These are phyloP conservation scores for Glycyrrhiza uralensis DNA, from an alignment of 306 rosid genomes.

Conservation along the genomic window DNA sequence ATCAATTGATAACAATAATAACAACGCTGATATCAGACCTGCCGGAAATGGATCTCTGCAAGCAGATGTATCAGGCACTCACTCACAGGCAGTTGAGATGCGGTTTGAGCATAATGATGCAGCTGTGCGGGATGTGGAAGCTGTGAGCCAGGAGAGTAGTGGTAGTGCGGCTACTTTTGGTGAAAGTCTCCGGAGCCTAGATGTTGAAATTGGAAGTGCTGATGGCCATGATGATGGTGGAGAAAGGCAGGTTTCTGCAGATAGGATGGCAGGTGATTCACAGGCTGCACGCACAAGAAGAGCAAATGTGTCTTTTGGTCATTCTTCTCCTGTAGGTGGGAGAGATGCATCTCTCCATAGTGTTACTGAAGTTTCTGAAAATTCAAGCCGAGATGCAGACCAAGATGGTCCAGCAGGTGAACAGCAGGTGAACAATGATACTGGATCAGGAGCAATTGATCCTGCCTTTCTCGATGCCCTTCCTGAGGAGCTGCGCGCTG, in stretches of 20 bases:
- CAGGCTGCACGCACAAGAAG: constrained; percentile 79
- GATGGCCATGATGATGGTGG: constrained; percentile 96
- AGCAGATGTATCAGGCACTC: constrained; percentile 45
- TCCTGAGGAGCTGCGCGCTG: constrained; percentile 95
- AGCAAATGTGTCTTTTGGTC: constrained; percentile 54
- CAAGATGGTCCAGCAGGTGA: constrained; percentile 68
- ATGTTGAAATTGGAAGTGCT: constrained; percentile 97
- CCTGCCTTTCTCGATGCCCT: constrained; percentile 97
- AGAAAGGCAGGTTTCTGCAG: constrained; percentile 81
- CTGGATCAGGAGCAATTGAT: constrained; percentile 89
- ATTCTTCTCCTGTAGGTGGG: constrained; percentile 62
- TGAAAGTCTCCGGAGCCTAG: constrained; percentile 95
- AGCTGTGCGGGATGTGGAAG: constrained; percentile 85
- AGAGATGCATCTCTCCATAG: constrained; percentile 89
- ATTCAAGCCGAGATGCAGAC: constrained; percentile 88
- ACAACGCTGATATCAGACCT: constrained; percentile 45
- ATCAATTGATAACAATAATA: constrained; percentile 33
- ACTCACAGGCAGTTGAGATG: constrained; percentile 72
- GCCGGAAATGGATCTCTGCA: constrained; percentile 49
- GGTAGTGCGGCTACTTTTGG: constrained; percentile 98
- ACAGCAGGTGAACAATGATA: constrained; percentile 66
- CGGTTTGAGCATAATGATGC: constrained; percentile 81
- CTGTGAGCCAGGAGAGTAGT: constrained; percentile 96
- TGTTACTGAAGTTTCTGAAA: constrained; percentile 90
- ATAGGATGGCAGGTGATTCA: constrained; percentile 68